These are phyloP conservation scores for Thalassiosira profunda DNA, from an alignment of 108 stramenopile genomes.

Conservation along the genomic window DNA sequence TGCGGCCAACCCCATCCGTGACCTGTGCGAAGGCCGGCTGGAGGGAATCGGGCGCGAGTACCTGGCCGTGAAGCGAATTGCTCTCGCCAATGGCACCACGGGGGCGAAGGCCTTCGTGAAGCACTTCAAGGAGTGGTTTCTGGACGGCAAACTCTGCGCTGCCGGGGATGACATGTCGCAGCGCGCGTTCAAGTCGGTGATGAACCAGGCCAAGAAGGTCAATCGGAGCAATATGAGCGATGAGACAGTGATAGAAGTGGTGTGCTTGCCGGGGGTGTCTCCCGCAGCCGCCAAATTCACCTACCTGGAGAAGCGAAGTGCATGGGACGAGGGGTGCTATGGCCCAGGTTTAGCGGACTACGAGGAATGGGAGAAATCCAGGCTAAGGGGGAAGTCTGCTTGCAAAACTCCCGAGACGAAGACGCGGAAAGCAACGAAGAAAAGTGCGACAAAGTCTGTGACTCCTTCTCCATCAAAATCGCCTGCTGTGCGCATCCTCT, in stretches of 20 bases:
- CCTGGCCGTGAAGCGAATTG: conserved; percentile 61
- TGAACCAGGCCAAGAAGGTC: conserved; percentile 28
- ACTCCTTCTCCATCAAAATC: conserved; percentile 24
- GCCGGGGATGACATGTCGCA: conserved; percentile 47
- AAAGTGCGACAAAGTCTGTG: background rate
- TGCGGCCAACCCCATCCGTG: conserved; percentile 67
- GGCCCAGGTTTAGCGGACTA: conserved; percentile 66
- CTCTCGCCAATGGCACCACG: conserved; percentile 79
- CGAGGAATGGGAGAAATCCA: conserved; percentile 27
- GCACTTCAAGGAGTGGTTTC: conserved; percentile 73
- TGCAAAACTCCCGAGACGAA: background rate
- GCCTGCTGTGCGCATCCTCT: conserved; percentile 15
- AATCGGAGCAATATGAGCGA: background rate
- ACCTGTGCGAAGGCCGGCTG: conserved; percentile 51
- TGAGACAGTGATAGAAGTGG: conserved; percentile 31
- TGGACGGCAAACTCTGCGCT: conserved; percentile 53
- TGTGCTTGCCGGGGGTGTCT: conserved; percentile 62
- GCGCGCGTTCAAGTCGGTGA: conserved; percentile 43
- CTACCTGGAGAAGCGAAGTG: conserved; percentile 77
- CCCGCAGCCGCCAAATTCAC: conserved; percentile 77
- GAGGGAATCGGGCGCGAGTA: conserved; percentile 17
- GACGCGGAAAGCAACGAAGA: background rate
- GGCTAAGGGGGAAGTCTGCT: background rate
- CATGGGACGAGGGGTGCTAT: conserved; percentile 74
- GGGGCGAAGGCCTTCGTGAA: conserved; percentile 57